phyloP scores from a whole-genome alignment of 225 moss, liverwort and hornwort species.

The Thuidium tamariscinum region DNA sequence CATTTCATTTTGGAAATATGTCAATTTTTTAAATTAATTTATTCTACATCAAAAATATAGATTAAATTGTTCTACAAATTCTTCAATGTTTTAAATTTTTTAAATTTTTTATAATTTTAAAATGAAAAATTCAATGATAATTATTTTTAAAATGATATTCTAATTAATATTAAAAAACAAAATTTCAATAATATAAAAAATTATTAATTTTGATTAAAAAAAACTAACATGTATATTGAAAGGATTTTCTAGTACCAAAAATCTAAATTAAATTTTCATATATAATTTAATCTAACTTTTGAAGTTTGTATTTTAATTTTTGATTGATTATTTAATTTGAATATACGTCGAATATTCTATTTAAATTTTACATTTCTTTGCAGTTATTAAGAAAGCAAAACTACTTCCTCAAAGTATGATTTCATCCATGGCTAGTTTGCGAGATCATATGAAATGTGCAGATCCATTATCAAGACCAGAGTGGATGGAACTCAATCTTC shows the following conservation, averaged over 20 bases:
- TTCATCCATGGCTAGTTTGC: slow-evolving; percentile 29
- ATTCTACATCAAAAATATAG: neutral
- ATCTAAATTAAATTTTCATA: too few relatives aligned
- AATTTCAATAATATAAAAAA: too few relatives aligned
- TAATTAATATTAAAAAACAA: accelerated
- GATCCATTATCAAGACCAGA: slow-evolving; percentile 15
- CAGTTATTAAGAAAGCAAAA: slow-evolving; percentile 37
- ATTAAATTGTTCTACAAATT: neutral
- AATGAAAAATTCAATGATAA: too few relatives aligned
- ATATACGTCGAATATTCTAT: neutral
- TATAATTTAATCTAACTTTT: neutral
- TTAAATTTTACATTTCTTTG: neutral
- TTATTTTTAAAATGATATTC: too few relatives aligned
- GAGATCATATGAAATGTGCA: slow-evolving; percentile 16
- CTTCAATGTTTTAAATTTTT: neutral
- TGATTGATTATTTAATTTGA: neutral
- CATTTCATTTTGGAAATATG: neutral
- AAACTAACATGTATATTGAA: too few relatives aligned
- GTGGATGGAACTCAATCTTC: slow-evolving; percentile 48
- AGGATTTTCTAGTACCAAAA: neutral
- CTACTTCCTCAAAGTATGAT: slow-evolving; percentile 46
- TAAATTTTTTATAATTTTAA: neutral
- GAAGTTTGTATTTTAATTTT: neutral
- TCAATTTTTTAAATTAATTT: neutral
- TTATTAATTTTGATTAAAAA: accelerated